Conservation (phyloP, 139 green algal genomes). For the Edaphochlamys debaryana region DNA sequence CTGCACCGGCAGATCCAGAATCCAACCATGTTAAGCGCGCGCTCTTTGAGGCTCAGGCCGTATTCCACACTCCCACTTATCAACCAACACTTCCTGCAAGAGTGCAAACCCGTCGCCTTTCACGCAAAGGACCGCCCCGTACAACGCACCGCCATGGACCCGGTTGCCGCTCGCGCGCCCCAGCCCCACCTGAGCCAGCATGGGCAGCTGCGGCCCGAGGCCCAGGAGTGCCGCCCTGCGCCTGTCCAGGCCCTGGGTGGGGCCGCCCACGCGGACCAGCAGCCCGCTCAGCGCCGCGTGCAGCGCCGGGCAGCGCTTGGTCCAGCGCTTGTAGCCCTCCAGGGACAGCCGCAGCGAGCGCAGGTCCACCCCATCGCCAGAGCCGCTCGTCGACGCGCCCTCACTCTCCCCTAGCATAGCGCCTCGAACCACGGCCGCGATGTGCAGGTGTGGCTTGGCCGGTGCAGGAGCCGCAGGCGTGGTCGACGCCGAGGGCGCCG, state of each 20-base stretch:
- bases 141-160: too few species aligned
- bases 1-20: neutral
- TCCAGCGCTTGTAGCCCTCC: constrained; percentile 9
- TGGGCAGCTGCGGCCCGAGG: neutral
- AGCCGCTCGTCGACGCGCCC: too few species aligned
- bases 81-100: neutral
- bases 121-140: too few species aligned
- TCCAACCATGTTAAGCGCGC: neutral
- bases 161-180: neutral
- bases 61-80: neutral
- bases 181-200: neutral
- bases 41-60: neutral
- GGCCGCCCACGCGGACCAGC: neutral
- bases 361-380: neutral
- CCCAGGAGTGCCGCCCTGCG: too few species aligned
- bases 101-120: too few species aligned
- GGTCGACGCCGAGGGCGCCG: neutral
- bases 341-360: neutral
- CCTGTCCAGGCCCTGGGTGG: neutral
- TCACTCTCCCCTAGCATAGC: neutral
- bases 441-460: neutral
- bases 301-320: constrained; percentile 24
- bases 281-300: neutral
- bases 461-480: neutral
- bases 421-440: neutral